Evolutionary conservation across 768 basidiomycete species (phyloP).

Genomic region (Mycena venus): DNA sequence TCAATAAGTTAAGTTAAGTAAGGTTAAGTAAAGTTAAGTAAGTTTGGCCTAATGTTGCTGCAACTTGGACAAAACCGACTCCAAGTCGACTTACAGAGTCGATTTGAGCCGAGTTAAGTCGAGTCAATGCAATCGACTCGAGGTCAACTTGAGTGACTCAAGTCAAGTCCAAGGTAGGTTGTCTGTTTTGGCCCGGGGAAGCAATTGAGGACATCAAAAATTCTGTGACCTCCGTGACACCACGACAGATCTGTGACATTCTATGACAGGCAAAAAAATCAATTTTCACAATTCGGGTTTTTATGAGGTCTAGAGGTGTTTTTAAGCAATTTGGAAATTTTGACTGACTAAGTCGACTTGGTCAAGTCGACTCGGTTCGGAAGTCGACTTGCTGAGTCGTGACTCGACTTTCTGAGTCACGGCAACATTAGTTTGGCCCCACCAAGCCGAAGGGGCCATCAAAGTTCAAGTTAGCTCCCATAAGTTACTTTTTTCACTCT

Average conservation of each 20-base stretch:
- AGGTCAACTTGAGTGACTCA: constrained; percentile 1
- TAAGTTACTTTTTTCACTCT: too few species aligned
- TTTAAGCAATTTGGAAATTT: constrained; percentile 1
- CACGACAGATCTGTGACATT: neutral
- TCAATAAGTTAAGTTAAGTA: too few species aligned
- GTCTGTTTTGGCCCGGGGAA: neutral
- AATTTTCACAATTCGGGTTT: constrained; percentile 1
- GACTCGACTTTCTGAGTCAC: too few species aligned
- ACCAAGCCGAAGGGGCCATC: too few species aligned
- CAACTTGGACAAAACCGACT: neutral
- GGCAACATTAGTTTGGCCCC: too few species aligned
- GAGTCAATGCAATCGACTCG: too few species aligned
- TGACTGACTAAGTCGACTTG: neutral
- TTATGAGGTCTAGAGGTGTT: constrained; percentile 4
- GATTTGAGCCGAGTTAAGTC: neutral
- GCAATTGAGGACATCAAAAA: neutral
- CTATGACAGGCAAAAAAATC: neutral
- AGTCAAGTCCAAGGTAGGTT: neutral
- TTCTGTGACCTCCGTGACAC: neutral
- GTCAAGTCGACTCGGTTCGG: too few species aligned
- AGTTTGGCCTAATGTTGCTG: too few species aligned
- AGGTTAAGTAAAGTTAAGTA: too few species aligned
- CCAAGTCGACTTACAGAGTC: neutral
- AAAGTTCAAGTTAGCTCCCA: too few species aligned
- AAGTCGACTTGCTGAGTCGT: too few species aligned